These are phyloP conservation scores for Fusarium tricinctum DNA, from an alignment of 2,329 filamentous ascomycete species.

Conservation along the genomic window DNA sequence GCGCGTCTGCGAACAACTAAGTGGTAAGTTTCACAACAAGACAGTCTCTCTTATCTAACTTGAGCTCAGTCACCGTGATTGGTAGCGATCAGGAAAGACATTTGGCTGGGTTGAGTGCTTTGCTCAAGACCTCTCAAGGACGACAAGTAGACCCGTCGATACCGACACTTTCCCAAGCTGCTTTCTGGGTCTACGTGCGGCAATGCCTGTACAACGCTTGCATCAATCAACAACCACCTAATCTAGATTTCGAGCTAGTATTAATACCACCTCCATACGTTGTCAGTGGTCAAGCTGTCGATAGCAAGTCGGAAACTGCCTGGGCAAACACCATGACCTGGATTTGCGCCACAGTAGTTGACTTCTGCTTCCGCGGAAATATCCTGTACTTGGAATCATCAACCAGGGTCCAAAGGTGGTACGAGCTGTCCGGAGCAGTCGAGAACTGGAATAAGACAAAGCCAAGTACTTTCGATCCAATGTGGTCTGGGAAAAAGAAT, in stretches of 20 bases:
- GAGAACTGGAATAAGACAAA: slow-evolving; percentile 17
- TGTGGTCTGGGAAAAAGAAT: not conserved
- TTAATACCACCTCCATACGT: slow-evolving; percentile 2
- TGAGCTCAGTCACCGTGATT: not conserved
- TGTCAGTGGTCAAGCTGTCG: not conserved
- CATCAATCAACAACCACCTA: slow-evolving; percentile 38
- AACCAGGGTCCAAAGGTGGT: slow-evolving; percentile 9
- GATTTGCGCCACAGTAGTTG: slow-evolving; percentile 38
- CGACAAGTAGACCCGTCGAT: slow-evolving; percentile 29
- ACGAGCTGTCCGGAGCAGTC: slow-evolving; percentile 12
- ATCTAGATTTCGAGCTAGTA: slow-evolving; percentile 12
- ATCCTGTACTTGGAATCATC: slow-evolving; percentile 4
- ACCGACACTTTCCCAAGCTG: slow-evolving; percentile 35
- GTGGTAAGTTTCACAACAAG: not conserved
- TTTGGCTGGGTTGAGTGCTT: slow-evolving; percentile 30
- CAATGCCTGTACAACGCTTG: slow-evolving; percentile 42
- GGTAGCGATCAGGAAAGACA: slow-evolving; percentile 38
- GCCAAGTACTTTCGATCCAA: slow-evolving; percentile 12
- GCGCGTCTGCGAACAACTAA: slow-evolving; percentile 16
- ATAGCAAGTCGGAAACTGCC: slow-evolving; percentile 31
- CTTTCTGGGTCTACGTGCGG: slow-evolving; percentile 40
- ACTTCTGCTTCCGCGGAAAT: slow-evolving; percentile 28
- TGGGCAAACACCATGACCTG: slow-evolving; percentile 43
- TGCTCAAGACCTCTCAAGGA: slow-evolving; percentile 38
- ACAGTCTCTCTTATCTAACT: not conserved